phyloP scores from a whole-genome alignment of 352 stramenopile genomes.

The Pythium phragmiticola region DNA sequence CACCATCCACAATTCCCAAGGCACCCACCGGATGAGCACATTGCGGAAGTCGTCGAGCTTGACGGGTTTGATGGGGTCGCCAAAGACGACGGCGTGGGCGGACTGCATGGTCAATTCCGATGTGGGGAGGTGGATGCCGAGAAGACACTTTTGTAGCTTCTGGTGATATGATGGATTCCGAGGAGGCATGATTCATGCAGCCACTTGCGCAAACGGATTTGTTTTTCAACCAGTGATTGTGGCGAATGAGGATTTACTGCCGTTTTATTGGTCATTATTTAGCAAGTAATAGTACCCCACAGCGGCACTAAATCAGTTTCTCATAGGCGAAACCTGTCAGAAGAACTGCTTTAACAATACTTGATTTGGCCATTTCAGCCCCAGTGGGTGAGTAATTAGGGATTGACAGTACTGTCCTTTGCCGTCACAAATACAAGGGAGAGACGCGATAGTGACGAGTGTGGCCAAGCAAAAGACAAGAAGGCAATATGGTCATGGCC shows the following conservation, averaged over 20 bases:
- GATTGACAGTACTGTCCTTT: background rate
- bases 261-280: background rate
- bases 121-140: background rate
- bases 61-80: constrained; percentile 65
- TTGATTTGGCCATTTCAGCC: background rate
- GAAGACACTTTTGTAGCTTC: background rate
- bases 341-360: too few relatives aligned
- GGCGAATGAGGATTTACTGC: background rate
- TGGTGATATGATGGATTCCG: background rate
- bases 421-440: background rate
- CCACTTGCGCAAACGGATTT: constrained; percentile 27
- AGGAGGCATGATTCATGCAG: background rate
- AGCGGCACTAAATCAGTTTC: background rate
- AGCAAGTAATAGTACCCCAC: background rate
- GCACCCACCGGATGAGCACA: constrained; percentile 72
- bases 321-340: too few relatives aligned
- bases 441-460: background rate
- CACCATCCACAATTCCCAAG: background rate
- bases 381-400: background rate
- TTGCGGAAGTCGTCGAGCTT: constrained; percentile 88
- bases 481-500: background rate
- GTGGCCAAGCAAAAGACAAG: background rate
- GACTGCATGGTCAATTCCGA: constrained; percentile 36
- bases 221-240: constrained; percentile 15
- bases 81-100: constrained; percentile 63